Evolutionary conservation across 805 yeast genomes (phyloP), one percentile per base, ranked within the genome.

Genomic region (Metschnikowia lachancei): DNA sequence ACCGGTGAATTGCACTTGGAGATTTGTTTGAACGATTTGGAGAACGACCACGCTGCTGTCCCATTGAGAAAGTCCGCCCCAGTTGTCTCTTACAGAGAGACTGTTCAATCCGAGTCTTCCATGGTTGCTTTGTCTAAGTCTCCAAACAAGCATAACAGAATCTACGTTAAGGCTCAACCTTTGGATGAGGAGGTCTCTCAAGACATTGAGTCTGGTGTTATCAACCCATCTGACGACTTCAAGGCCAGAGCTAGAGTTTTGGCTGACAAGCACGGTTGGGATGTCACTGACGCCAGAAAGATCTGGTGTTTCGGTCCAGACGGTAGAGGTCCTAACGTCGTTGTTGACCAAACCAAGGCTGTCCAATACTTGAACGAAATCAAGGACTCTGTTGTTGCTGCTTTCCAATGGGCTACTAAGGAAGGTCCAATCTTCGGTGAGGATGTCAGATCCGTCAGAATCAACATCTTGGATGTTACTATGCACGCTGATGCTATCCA

Each of bases 301-400:
- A 94, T 92, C 72, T 92, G 99, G 99, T 89, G 97, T 87, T 92
- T 92, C 90, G 99, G 99, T 81, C 98, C 99, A 74, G 99, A 92
- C 72, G 97, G 97, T 78, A 84, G 80, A 75, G 99, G 99, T 79
- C 91, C 99, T 69, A 92, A 92, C 82, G 77, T 94, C 70, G 97
- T 92, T 70, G 95, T 92, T 76, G 99, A 92, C 82, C 97, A 91
- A 80, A 92, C 98, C 70, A 92, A 92, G 92, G 99, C 99, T 69
- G 98, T 92, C 57, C 98, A 94, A 82, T 92, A 91, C 90, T 85
- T 92, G 80, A 76, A 81, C 76, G 99, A 92, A 83, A 94, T 94
- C 84, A 92, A 92, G 88, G 99, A 92, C 78, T 92, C 96, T 69
- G 97, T 91, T 69, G 97, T 90, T 70, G 94, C 99, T 73, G 98